Evolutionary conservation across 495 filamentous ascomycete genomes (phyloP), one percentile per base, ranked within the genome.

Genomic region (Tuber calosporum): DNA sequence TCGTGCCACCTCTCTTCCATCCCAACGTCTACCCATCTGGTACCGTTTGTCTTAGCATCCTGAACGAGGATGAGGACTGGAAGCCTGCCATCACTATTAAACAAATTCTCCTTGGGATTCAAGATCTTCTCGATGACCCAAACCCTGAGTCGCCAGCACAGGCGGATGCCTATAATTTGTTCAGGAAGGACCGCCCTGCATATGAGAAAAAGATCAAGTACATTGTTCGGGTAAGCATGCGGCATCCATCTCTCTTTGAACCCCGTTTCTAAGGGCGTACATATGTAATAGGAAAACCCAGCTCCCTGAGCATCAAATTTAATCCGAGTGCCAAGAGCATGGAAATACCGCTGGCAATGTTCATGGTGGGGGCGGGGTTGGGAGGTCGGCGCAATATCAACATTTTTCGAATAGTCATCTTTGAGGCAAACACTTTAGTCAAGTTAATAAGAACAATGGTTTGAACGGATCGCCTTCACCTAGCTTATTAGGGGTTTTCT

Each of bases 21-120:
- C 95, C 95, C 0, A 99, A 99, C 81, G 96, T 99, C 79, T 99
- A 99, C 82, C 95, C 95, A 1, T 97, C 94, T 2, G 96, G 95
- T 72, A 98, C 95, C 30, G 96, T 99, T 70, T 99, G 95, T 82
- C 88, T 99, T 19, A 97, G 93, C 22, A 99, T 99, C 78, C 83
- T 99, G 73, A 99, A 99, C 83, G 96, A 99, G 82, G 95, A 99
- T 75, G 95, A 99, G 81, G 95, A 91, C 13, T 99, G 96, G 95
- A 93, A 94, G 82, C 95, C 95, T 13, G 94, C 96, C 1, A 99
- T 98, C 81, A 99, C 96, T 6, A 92, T 98, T 82, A 97, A 97
- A 84, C 92, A 97, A 81, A 97, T 99, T 75, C 88, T 98, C 11
- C 87, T 98, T 3, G 95, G 95, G 58, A 94, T 98, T 69, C 95